A percentile compares a stretch with the other conserved stretches of the same genome.
phyloP scores from a whole-genome alignment of 495 filamentous ascomycete species.

The Penicillium bialowiezense region DNA sequence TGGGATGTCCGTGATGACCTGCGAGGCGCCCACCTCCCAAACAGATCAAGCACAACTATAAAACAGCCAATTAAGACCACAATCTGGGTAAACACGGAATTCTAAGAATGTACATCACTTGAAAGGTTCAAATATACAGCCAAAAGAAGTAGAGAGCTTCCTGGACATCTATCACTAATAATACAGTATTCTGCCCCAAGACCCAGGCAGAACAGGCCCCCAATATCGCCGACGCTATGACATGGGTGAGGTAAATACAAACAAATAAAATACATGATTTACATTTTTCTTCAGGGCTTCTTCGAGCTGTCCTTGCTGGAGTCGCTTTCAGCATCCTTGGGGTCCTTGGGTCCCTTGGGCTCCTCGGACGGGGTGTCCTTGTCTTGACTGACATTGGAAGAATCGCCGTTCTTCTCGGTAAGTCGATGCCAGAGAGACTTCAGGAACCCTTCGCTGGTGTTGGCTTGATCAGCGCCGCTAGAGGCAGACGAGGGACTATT shows the following conservation, averaged over 20 bases:
- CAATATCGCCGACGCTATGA: constrained; percentile 49
- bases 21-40: constrained; percentile 18
- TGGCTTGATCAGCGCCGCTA: constrained; percentile 33
- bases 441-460: constrained; percentile 79
- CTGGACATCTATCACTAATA: constrained; percentile 23
- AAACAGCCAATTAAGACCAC: neutral
- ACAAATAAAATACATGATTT: constrained; percentile 28
- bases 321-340: constrained; percentile 32
- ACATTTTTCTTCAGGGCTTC: constrained; percentile 50
- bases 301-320: constrained; percentile 36
- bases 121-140: neutral
- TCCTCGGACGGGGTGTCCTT: constrained; percentile 17
- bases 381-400: constrained; percentile 20
- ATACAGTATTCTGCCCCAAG: constrained; percentile 23
- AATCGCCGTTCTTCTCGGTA: constrained; percentile 66
- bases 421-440: constrained; percentile 87
- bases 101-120: too few species aligned
- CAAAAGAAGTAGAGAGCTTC: constrained; percentile 26
- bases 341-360: constrained; percentile 15
- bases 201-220: constrained; percentile 21
- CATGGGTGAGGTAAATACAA: constrained; percentile 34
- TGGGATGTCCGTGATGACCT: constrained; percentile 18
- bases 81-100: too few species aligned
- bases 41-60: neutral
- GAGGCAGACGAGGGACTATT: constrained; percentile 14